Evolutionary conservation across 2,329 filamentous ascomycete genomes (phyloP).

Genomic region (Cordyceps cicadae): DNA sequence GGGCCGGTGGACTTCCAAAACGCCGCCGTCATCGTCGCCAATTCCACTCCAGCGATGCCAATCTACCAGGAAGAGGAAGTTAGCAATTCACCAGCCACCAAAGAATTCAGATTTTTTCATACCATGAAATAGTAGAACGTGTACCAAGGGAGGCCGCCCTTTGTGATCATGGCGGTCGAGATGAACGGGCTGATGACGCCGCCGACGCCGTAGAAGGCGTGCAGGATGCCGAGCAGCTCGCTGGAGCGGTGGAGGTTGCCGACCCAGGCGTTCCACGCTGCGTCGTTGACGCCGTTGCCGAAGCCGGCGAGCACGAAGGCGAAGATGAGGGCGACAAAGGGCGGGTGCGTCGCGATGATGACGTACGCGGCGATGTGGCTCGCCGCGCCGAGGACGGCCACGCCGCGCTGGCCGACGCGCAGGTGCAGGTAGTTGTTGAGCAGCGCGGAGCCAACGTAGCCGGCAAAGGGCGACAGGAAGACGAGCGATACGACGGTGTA

Average conservation of each 20-base stretch:
- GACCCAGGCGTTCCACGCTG: constrained; percentile 50
- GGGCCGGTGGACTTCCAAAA: constrained; percentile 58
- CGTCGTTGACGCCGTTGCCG: constrained; percentile 61
- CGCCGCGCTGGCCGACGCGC: constrained; percentile 59
- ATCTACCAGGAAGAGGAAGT: constrained; percentile 32
- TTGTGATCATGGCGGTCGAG: constrained; percentile 64
- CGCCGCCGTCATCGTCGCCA: constrained; percentile 39
- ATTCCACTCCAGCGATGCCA: constrained; percentile 46
- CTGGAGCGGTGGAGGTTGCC: constrained; percentile 68
- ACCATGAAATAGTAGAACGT: constrained; percentile 69
- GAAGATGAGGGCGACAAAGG: constrained; percentile 57
- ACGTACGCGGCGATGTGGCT: constrained; percentile 59
- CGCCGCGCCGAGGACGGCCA: constrained; percentile 56
- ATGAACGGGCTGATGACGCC: constrained; percentile 62
- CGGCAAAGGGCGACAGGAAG: constrained; percentile 58
- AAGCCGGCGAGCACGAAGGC: constrained; percentile 59
- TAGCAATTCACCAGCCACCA: not conserved
- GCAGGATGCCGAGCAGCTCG: constrained; percentile 64
- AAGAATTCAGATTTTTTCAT: too few relatives aligned
- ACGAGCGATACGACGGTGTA: constrained; percentile 58
- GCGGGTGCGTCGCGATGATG: constrained; percentile 58
- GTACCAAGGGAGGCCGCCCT: constrained; percentile 56
- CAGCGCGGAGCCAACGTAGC: constrained; percentile 55
- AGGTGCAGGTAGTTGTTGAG: constrained; percentile 58
- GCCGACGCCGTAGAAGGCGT: constrained; percentile 64